phyloP scores from a whole-genome alignment of 495 filamentous ascomycete genomes.

The Penicillium dipodomyicola region DNA sequence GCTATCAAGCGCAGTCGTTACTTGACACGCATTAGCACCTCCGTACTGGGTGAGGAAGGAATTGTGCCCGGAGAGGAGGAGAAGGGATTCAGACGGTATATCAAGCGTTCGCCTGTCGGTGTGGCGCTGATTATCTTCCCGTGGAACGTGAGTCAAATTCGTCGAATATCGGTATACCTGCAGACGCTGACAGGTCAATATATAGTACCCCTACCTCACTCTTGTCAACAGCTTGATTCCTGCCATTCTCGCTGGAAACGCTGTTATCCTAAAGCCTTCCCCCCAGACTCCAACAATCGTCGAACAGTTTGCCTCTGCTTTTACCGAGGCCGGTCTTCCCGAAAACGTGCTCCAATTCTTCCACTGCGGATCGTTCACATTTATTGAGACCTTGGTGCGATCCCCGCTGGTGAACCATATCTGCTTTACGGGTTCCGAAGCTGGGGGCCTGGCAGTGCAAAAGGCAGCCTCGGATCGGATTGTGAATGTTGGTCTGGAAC shows the following conservation, averaged over 20 bases:
- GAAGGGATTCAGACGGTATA: slow-evolving; percentile 82
- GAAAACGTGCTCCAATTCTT: slow-evolving; percentile 82
- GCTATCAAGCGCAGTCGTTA: slow-evolving; percentile 79
- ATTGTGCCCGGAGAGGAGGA: slow-evolving; percentile 72
- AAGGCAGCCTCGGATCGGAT: slow-evolving; percentile 75
- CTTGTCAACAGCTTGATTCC: slow-evolving; percentile 88
- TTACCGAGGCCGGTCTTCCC: slow-evolving; percentile 73
- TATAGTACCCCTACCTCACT: slow-evolving; percentile 87
- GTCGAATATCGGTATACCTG: neutral
- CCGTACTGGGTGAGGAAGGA: slow-evolving; percentile 52
- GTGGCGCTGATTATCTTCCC: slow-evolving; percentile 85
- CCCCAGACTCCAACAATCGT: slow-evolving; percentile 90
- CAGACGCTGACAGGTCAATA: slow-evolving; percentile 8
- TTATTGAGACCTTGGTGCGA: slow-evolving; percentile 70
- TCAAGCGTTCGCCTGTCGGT: slow-evolving; percentile 81
- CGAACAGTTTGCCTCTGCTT: slow-evolving; percentile 74
- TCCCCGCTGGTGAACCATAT: slow-evolving; percentile 70
- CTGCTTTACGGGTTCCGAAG: slow-evolving; percentile 92
- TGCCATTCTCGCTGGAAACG: slow-evolving; percentile 80
- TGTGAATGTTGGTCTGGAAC: slow-evolving; percentile 80
- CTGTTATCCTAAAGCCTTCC: slow-evolving; percentile 88
- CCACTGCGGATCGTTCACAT: slow-evolving; percentile 71
- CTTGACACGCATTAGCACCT: slow-evolving; percentile 71
- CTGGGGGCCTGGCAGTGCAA: slow-evolving; percentile 81
- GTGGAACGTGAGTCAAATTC: slow-evolving; percentile 74